These are phyloP conservation scores for Stenogyne calaminthoides DNA, from an alignment of 305 asterid genomes.

Conservation along the genomic window DNA sequence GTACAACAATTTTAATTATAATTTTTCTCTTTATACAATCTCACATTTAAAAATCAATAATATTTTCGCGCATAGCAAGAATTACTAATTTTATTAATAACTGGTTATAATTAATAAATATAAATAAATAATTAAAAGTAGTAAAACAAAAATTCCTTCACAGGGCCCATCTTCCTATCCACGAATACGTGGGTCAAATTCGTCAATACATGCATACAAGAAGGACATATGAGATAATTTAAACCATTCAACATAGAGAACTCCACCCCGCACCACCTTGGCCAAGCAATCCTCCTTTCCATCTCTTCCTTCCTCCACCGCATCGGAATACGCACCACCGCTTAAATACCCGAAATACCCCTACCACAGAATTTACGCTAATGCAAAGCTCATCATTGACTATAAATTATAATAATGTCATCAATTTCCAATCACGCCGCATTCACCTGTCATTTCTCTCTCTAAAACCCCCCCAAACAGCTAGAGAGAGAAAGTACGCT, in stretches of 20 bases:
- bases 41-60: no score
- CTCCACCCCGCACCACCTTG: conserved; percentile 24
- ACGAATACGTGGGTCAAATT: conserved; percentile 42
- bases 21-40: no score
- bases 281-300: conserved; percentile 12
- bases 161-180: conserved; percentile 23
- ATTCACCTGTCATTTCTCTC: conserved; percentile 36
- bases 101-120: no score
- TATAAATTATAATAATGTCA: conserved; percentile 26
- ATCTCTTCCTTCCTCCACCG: conserved; percentile 15
- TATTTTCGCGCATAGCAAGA: no score
- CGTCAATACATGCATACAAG: conserved; percentile 39
- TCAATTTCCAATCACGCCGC: conserved; percentile 38
- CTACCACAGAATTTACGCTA: background rate
- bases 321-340: conserved; percentile 30
- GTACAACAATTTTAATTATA: no score
- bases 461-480: conserved; percentile 33
- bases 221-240: conserved; percentile 40
- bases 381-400: conserved; percentile 42
- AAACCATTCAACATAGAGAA: conserved; percentile 22
- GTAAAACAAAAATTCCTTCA: background rate
- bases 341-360: conserved; percentile 51
- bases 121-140: no score
- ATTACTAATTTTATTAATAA: no score
- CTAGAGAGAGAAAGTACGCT: conserved; percentile 47